Conservation (phyloP, 2,329 filamentous ascomycete genomes). For the Aspergillus sp. region DNA sequence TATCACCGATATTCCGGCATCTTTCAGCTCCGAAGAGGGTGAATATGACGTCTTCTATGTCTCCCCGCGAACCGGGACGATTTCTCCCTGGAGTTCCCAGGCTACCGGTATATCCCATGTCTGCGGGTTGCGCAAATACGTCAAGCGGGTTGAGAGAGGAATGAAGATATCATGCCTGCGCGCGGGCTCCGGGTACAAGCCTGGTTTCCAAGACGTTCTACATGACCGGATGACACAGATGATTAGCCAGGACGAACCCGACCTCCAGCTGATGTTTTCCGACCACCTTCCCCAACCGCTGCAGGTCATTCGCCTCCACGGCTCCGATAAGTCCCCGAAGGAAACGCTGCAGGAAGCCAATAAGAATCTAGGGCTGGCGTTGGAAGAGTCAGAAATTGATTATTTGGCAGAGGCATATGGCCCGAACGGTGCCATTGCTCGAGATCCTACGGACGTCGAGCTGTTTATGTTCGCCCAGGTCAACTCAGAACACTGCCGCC, state of each 20-base stretch:
- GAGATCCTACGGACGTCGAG: slow-evolving; percentile 77
- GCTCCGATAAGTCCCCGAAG: slow-evolving; percentile 54
- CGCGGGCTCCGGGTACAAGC: slow-evolving; percentile 48
- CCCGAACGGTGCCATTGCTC: slow-evolving; percentile 47
- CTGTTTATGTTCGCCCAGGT: slow-evolving; percentile 99
- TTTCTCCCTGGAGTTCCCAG: slow-evolving; percentile 96
- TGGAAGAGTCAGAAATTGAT: slow-evolving; percentile 82
- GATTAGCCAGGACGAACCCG: slow-evolving; percentile 57
- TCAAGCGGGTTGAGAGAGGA: slow-evolving; percentile 76
- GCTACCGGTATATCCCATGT: slow-evolving; percentile 90
- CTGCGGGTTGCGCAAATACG: slow-evolving; percentile 65
- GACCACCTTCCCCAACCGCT: slow-evolving; percentile 57
- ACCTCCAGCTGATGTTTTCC: slow-evolving; percentile 68
- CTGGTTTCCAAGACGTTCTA: slow-evolving; percentile 55
- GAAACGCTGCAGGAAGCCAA: slow-evolving; percentile 75
- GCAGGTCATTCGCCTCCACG: slow-evolving; percentile 65
- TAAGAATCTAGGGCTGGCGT: slow-evolving; percentile 68
- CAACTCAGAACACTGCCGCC: slow-evolving; percentile 86
- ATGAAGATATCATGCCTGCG: slow-evolving; percentile 60
- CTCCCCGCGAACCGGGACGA: slow-evolving; percentile 66
- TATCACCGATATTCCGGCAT: slow-evolving; percentile 37
- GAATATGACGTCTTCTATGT: slow-evolving; percentile 58
- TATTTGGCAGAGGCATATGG: slow-evolving; percentile 83
- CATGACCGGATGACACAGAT: slow-evolving; percentile 95
- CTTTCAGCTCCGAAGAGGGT: slow-evolving; percentile 40